Conservation (phyloP, 495 filamentous ascomycete genomes). For the Trichoderma gamsii region DNA sequence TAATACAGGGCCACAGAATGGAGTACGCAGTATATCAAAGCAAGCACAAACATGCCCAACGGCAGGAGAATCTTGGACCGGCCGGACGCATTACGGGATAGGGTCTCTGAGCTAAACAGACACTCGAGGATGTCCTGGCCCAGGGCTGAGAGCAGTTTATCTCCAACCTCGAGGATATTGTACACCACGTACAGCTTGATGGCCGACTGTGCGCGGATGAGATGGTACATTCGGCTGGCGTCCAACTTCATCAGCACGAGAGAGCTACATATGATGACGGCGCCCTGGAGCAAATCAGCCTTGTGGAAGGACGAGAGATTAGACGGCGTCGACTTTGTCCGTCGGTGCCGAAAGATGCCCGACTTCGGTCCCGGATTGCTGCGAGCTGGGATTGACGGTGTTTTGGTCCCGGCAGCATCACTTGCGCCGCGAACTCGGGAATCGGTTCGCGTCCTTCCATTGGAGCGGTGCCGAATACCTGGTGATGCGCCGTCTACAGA, state of each 20-base stretch:
- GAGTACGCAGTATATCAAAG: conserved; percentile 77
- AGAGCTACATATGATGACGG: conserved; percentile 78
- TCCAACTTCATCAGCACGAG: conserved; percentile 85
- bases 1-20: conserved; percentile 89
- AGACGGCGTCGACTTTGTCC: conserved; percentile 79
- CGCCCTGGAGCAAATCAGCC: conserved; percentile 85
- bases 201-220: conserved; percentile 89
- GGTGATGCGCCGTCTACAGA: conserved; percentile 14
- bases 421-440: conserved; percentile 16
- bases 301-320: conserved; percentile 81
- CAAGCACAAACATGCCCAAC: conserved; percentile 82
- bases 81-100: conserved; percentile 80
- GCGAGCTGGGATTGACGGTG: background rate
- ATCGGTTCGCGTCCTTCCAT: background rate
- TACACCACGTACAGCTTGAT: conserved; percentile 99
- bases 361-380: conserved; percentile 21
- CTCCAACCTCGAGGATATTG: conserved; percentile 86
- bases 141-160: conserved; percentile 80
- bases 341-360: conserved; percentile 53
- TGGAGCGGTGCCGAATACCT: background rate
- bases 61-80: conserved; percentile 89
- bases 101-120: conserved; percentile 83
- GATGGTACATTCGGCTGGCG: conserved; percentile 96
- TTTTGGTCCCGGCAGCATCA: conserved; percentile 13
- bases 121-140: conserved; percentile 97